Evolutionary conservation across 129 eudicot species (phyloP).

Genomic region (Rutidosis leptorrhynchoides): DNA sequence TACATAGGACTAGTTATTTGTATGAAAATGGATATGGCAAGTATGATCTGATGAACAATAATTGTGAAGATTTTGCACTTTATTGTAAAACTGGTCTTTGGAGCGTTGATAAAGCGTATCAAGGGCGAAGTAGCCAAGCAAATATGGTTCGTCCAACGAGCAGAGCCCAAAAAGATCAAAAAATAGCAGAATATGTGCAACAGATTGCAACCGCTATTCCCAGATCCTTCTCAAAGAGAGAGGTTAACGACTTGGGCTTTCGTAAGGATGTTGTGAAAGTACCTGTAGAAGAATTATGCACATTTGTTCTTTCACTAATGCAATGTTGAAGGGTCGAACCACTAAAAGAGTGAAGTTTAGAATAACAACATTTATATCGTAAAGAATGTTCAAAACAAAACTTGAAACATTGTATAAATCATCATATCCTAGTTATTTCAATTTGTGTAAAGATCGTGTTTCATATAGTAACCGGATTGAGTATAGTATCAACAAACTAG

Average conservation of each 20-base stretch:
- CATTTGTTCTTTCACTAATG: background rate
- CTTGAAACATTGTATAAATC: background rate
- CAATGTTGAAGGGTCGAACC: no score
- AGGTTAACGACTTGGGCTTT: slow-evolving; percentile 9
- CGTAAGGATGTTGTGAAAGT: slow-evolving; percentile 16
- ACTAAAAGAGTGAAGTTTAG: background rate
- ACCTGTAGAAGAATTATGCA: background rate
- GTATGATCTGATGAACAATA: background rate
- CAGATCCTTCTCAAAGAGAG: background rate
- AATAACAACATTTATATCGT: no score
- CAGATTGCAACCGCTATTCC: slow-evolving; percentile 2
- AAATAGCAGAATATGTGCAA: background rate
- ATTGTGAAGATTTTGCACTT: slow-evolving; percentile 15
- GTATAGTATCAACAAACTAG: background rate
- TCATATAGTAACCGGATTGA: background rate
- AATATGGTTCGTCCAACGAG: background rate
- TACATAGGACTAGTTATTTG: background rate
- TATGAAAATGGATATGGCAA: background rate
- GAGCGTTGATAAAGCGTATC: background rate
- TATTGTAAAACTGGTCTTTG: slow-evolving; percentile 7
- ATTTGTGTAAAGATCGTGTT: background rate
- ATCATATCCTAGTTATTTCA: no score
- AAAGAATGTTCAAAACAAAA: background rate
- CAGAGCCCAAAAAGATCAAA: background rate
- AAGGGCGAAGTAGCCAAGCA: slow-evolving; percentile 1